phyloP scores from a whole-genome alignment of 2,329 filamentous ascomycete genomes.

The Neonectria faginata region DNA sequence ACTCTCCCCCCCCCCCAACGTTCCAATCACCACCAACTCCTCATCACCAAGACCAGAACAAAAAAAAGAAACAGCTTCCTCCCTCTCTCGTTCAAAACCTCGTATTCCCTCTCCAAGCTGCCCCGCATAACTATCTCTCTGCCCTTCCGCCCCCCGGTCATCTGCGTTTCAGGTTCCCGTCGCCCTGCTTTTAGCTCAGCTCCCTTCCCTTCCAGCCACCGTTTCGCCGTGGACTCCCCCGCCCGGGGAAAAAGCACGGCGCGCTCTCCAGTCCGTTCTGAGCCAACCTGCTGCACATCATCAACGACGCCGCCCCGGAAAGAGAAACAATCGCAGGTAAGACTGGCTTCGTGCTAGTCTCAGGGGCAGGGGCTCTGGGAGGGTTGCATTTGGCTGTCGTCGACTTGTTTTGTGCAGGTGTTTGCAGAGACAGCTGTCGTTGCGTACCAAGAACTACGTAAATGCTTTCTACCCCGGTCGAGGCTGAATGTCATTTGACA shows the following conservation, averaged over 20 bases:
- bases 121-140: background rate
- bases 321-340: background rate
- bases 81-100: conserved; percentile 1
- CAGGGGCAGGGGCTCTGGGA: background rate
- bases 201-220: conserved; percentile 14
- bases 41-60: background rate
- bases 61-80: background rate
- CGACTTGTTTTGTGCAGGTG: background rate
- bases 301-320: background rate
- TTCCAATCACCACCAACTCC: background rate
- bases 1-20: background rate
- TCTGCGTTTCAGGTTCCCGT: conserved; percentile 37
- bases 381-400: background rate
- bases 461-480: background rate
- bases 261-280: conserved; percentile 8
- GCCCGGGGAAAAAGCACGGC: conserved; percentile 12
- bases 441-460: background rate
- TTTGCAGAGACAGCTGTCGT: background rate
- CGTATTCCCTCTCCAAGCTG: conserved; percentile 13
- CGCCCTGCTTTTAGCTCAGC: conserved; percentile 6
- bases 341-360: background rate
- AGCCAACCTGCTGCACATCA: conserved; percentile 9
- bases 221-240: background rate
- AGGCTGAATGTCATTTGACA: conserved; percentile 15
- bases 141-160: conserved; percentile 16